Conservation (phyloP, 2,329 filamentous ascomycete species). For the Xylaria sp. region DNA sequence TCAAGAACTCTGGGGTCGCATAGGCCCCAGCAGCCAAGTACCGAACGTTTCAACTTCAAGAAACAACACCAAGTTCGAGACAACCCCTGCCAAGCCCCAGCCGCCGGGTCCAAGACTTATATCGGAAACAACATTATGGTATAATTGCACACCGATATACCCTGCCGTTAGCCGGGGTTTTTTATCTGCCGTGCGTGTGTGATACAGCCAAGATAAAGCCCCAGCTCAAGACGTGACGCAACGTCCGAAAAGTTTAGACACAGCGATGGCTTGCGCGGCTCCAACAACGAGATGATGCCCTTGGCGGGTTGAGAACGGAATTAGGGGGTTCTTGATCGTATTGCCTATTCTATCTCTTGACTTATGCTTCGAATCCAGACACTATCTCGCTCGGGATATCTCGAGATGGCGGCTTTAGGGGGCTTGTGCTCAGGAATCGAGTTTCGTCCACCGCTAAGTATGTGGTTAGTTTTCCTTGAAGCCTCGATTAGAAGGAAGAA, state of each 20-base stretch:
- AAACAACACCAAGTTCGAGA: neutral
- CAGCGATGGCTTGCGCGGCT: constrained; percentile 4
- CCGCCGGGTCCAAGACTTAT: constrained; percentile 11
- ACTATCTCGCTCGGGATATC: neutral
- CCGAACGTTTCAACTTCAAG: constrained; percentile 6
- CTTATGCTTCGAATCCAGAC: neutral
- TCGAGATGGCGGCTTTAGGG: neutral
- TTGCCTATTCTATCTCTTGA: neutral
- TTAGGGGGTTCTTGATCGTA: neutral
- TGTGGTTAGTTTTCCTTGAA: neutral
- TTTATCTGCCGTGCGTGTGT: constrained; percentile 16
- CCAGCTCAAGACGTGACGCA: neutral
- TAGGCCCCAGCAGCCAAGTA: neutral
- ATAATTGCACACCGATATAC: neutral
- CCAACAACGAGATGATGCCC: constrained; percentile 1
- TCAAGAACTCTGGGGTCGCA: neutral
- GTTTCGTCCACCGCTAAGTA: neutral
- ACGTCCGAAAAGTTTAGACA: neutral
- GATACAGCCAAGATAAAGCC: constrained; percentile 5
- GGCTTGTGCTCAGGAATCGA: neutral
- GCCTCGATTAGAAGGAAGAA: too few species aligned
- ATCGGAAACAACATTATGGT: neutral
- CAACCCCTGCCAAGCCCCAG: constrained; percentile 26
- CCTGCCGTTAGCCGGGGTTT: constrained; percentile 1
- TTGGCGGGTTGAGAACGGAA: neutral